Percentiles rank a stretch among this genome's conserved stretches.
These are phyloP conservation scores for Botrytis fabae DNA, from an alignment of 2,329 filamentous ascomycete genomes.

Conservation along the genomic window DNA sequence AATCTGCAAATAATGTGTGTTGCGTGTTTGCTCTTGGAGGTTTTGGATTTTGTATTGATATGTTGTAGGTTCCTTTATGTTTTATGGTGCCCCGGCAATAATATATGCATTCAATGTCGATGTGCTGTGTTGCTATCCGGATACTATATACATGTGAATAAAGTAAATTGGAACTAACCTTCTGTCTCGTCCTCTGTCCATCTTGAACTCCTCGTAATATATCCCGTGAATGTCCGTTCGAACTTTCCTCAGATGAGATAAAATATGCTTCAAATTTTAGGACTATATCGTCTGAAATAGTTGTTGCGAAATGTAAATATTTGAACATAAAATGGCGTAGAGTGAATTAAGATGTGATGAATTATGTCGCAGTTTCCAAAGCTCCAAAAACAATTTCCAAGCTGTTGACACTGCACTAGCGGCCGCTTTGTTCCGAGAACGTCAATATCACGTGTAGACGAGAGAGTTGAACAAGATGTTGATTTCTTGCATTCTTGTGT, in stretches of 20 bases:
- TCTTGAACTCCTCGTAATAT: background rate
- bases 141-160: slow-evolving; percentile 16
- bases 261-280: background rate
- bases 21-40: background rate
- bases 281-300: slow-evolving; percentile 12
- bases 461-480: background rate
- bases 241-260: background rate
- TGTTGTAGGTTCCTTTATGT: background rate
- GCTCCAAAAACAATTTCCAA: slow-evolving; percentile 19
- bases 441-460: background rate
- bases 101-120: background rate
- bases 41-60: background rate
- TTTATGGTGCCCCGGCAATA: background rate
- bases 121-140: background rate
- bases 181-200: slow-evolving; percentile 41
- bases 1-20: background rate
- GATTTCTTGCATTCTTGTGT: background rate
- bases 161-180: slow-evolving; percentile 41
- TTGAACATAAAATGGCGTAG: background rate
- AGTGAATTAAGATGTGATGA: slow-evolving; percentile 18
- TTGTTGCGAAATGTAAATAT: background rate
- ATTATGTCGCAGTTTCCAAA: background rate
- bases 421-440: slow-evolving; percentile 13
- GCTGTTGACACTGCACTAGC: background rate
- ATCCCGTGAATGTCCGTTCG: background rate